These are phyloP conservation scores for Ramaria sp. DNA, from an alignment of 768 basidiomycete species.

Conservation along the genomic window DNA sequence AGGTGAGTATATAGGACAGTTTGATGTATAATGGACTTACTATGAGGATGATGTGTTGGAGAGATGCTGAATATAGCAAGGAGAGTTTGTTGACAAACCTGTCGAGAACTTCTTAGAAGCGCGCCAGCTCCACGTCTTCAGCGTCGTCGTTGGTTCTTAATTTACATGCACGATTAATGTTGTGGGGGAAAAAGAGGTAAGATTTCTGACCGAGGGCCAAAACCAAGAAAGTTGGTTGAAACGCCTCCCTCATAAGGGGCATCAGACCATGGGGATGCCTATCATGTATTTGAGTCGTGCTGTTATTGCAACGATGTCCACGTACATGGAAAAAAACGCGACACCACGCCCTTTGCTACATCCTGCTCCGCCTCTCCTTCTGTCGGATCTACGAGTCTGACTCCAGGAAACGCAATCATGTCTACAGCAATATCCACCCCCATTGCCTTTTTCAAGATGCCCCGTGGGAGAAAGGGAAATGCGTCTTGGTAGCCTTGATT, in stretches of 20 bases:
- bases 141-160: neutral
- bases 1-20: neutral
- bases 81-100: neutral
- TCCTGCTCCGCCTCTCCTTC: neutral
- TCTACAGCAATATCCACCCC: neutral
- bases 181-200: neutral
- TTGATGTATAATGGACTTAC: neutral
- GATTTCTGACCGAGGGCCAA: neutral
- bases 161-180: neutral
- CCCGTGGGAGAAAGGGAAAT: neutral
- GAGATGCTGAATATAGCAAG: no score
- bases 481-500: no score
- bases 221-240: neutral
- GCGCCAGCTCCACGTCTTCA: neutral
- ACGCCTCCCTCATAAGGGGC: neutral
- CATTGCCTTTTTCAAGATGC: neutral
- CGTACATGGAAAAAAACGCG: neutral
- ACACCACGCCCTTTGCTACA: neutral
- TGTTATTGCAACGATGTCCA: neutral
- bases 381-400: no score
- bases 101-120: neutral
- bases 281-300: neutral
- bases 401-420: neutral
- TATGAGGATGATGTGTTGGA: neutral
- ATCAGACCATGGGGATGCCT: neutral